These are phyloP conservation scores for Cladosporium halotolerans DNA, from an alignment of 2,329 filamentous ascomycete genomes.

Conservation along the genomic window DNA sequence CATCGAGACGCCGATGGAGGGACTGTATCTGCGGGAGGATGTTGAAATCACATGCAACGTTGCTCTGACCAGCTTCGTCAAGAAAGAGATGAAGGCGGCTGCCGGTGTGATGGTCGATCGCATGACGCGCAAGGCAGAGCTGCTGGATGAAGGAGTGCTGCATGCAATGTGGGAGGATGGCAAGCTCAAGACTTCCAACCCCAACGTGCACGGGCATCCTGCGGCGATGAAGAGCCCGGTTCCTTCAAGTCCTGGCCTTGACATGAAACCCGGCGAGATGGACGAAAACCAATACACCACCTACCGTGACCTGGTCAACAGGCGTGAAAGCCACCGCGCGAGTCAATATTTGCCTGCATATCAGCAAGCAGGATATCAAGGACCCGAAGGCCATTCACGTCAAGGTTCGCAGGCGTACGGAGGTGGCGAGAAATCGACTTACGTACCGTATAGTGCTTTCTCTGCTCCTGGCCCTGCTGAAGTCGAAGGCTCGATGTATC, in stretches of 20 bases:
- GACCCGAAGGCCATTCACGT: slow-evolving; percentile 16
- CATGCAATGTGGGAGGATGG: slow-evolving; percentile 63
- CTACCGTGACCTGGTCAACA: slow-evolving; percentile 23
- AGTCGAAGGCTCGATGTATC: slow-evolving; percentile 37
- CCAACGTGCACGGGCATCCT: slow-evolving; percentile 22
- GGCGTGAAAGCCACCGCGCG: slow-evolving; percentile 15
- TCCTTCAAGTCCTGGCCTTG: slow-evolving; percentile 4
- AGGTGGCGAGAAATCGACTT: slow-evolving; percentile 18
- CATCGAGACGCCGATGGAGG: slow-evolving; percentile 57
- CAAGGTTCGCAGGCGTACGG: slow-evolving; percentile 11
- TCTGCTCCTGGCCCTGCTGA: slow-evolving; percentile 32
- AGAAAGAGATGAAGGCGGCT: slow-evolving; percentile 59
- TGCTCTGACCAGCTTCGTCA: slow-evolving; percentile 55
- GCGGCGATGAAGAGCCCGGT: slow-evolving; percentile 11
- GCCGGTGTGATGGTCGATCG: slow-evolving; percentile 62
- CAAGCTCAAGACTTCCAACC: slow-evolving; percentile 54
- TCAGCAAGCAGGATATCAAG: slow-evolving; percentile 23
- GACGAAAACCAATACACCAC: slow-evolving; percentile 23
- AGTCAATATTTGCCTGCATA: slow-evolving; percentile 21
- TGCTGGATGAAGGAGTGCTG: slow-evolving; percentile 60
- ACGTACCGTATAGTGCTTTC: slow-evolving; percentile 19
- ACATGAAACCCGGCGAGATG: slow-evolving; percentile 13
- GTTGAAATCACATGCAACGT: slow-evolving; percentile 66
- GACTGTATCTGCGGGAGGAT: slow-evolving; percentile 63
- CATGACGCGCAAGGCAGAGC: slow-evolving; percentile 61